phyloP scores from a whole-genome alignment of 805 yeast genomes.

The Cyberlindnera galapagoensis region DNA sequence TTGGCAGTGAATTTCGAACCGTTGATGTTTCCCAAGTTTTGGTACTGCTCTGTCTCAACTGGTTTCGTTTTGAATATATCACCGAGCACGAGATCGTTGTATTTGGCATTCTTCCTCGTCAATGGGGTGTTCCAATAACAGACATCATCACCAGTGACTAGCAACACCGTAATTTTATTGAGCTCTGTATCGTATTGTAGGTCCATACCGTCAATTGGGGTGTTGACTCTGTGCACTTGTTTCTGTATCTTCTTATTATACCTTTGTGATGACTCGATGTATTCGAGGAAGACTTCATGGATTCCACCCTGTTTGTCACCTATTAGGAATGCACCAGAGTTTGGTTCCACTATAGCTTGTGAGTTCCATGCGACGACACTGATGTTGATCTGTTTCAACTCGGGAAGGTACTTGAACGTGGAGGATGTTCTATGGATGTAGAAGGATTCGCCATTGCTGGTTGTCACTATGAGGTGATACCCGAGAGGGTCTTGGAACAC shows the following conservation, averaged over 20 bases:
- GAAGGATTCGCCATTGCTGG: conserved; percentile 39
- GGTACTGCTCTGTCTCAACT: conserved; percentile 31
- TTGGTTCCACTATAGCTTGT: conserved; percentile 25
- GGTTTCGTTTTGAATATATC: conserved; percentile 23
- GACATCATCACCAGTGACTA: conserved; percentile 27
- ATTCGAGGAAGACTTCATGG: conserved; percentile 40
- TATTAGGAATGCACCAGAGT: conserved; percentile 41
- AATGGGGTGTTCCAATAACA: conserved; percentile 22
- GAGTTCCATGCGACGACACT: conserved; percentile 37
- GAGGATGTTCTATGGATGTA: conserved; percentile 38
- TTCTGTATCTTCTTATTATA: conserved; percentile 36
- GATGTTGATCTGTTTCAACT: conserved; percentile 40
- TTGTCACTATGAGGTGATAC: conserved; percentile 43
- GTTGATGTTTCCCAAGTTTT: conserved; percentile 26
- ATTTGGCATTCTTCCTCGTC: conserved; percentile 16
- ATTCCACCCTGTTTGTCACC: conserved; percentile 44
- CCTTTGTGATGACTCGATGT: conserved; percentile 31
- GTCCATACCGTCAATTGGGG: conserved; percentile 24
- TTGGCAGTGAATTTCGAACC: conserved; percentile 28
- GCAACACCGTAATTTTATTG: conserved; percentile 12
- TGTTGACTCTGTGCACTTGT: conserved; percentile 26
- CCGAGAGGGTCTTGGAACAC: conserved; percentile 49
- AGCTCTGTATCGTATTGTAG: conserved; percentile 7
- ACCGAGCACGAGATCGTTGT: conserved; percentile 17
- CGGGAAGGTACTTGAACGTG: conserved; percentile 36